Percentiles rank a stretch among this genome's conserved stretches.
Evolutionary conservation across 2,329 filamentous ascomycete species (phyloP).

Genomic region (Aspergillus aculeatus): DNA sequence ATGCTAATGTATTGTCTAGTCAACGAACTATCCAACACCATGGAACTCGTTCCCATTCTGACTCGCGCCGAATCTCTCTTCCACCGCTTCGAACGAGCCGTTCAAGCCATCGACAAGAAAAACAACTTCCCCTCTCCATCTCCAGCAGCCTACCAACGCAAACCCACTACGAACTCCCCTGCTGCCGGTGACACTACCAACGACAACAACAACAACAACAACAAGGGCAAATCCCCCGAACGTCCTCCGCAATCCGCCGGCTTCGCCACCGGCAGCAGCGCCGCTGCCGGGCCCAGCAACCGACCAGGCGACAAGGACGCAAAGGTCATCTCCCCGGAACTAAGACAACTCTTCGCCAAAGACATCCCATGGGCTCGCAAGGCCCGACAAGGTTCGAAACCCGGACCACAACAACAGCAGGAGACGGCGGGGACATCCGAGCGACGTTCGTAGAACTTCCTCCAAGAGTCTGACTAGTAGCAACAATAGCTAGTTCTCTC

Average conservation of each 20-base stretch:
- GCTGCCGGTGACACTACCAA: slow-evolving; percentile 21
- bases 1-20: slow-evolving; percentile 54
- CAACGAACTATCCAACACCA: slow-evolving; percentile 90
- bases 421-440: not conserved
- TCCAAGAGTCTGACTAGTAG: not conserved
- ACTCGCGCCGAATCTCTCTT: slow-evolving; percentile 87
- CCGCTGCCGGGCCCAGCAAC: slow-evolving; percentile 12
- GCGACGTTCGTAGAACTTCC: not conserved
- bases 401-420: not conserved
- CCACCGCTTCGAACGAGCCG: slow-evolving; percentile 78
- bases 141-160: slow-evolving; percentile 49
- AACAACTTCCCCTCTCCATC: slow-evolving; percentile 68
- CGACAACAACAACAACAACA: slow-evolving; percentile 36
- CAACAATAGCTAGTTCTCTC: not conserved
- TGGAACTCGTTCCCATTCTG: slow-evolving; percentile 83
- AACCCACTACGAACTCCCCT: slow-evolving; percentile 30
- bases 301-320: slow-evolving; percentile 26
- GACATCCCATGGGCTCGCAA: slow-evolving; percentile 52
- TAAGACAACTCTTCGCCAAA: slow-evolving; percentile 60
- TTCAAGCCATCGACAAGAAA: slow-evolving; percentile 91
- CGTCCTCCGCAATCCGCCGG: slow-evolving; percentile 15
- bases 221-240: slow-evolving; percentile 35
- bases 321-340: slow-evolving; percentile 62
- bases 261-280: slow-evolving; percentile 24
- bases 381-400: not conserved